Evolutionary conservation across 306 rosid genomes (phyloP).

Genomic region (Cucumis hystrix): DNA sequence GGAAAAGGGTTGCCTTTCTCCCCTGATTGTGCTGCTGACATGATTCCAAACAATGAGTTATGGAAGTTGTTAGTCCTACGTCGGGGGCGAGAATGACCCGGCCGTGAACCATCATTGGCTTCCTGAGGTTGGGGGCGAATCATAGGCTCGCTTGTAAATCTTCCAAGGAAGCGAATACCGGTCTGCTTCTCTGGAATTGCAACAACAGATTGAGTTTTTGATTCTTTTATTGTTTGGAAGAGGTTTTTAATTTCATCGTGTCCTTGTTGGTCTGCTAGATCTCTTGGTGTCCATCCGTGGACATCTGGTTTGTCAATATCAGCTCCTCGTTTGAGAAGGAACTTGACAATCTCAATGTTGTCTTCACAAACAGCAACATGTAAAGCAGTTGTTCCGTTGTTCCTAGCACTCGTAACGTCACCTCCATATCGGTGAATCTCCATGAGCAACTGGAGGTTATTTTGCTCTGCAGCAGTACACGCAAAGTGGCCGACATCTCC

Average conservation of each 20-base stretch:
- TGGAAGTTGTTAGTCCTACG: constrained; percentile 50
- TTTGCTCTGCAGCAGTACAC: constrained; percentile 50
- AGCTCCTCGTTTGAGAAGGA: constrained; percentile 54
- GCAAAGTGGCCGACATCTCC: constrained; percentile 64
- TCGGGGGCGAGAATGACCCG: constrained; percentile 34
- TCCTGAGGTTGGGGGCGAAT: constrained; percentile 32
- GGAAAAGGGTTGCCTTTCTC: constrained; percentile 29
- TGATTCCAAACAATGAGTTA: constrained; percentile 72
- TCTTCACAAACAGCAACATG: constrained; percentile 71
- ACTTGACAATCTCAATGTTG: constrained; percentile 43
- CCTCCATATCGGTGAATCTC: constrained; percentile 46
- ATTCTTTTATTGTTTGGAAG: constrained; percentile 32
- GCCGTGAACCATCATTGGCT: constrained; percentile 26
- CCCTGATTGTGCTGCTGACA: constrained; percentile 47
- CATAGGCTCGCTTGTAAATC: constrained; percentile 63
- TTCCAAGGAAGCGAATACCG: constrained; percentile 34
- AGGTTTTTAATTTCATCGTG: constrained; percentile 49
- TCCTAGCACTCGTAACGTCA: constrained; percentile 31
- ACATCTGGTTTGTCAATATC: constrained; percentile 41
- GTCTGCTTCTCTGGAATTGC: constrained; percentile 23
- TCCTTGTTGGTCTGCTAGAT: constrained; percentile 73
- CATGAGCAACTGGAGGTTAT: constrained; percentile 41
- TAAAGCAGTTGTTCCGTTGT: constrained; percentile 51
- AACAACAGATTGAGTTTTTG: constrained; percentile 17
- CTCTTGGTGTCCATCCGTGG: constrained; percentile 69